phyloP scores from a whole-genome alignment of 2,329 filamentous ascomycete species.

The Fusarium globosum region DNA sequence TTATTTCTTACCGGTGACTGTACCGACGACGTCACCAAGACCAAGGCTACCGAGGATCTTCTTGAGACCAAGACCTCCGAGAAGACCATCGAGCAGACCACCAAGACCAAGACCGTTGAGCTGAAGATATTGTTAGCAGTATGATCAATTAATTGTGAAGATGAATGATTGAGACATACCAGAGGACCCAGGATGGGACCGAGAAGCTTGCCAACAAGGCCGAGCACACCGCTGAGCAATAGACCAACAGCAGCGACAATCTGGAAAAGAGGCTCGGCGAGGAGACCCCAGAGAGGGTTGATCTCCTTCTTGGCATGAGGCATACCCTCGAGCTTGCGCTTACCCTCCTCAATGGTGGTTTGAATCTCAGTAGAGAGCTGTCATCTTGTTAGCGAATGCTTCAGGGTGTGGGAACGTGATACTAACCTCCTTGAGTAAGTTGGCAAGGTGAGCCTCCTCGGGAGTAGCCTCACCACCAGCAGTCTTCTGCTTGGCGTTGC shows the following conservation, averaged over 20 bases:
- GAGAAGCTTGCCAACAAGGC: slow-evolving; percentile 80
- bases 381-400: slow-evolving; percentile 24
- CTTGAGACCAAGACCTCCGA: slow-evolving; percentile 80
- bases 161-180: slow-evolving; percentile 9
- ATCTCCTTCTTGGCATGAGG: slow-evolving; percentile 95
- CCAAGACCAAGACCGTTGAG: slow-evolving; percentile 85
- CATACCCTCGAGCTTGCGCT: slow-evolving; percentile 90
- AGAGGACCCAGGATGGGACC: slow-evolving; percentile 44
- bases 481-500: slow-evolving; percentile 85
- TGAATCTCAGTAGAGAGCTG: slow-evolving; percentile 82
- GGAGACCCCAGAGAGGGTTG: slow-evolving; percentile 86
- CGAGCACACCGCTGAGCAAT: slow-evolving; percentile 83
- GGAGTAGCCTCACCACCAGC: slow-evolving; percentile 72
- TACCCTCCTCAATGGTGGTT: slow-evolving; percentile 85
- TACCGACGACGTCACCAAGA: slow-evolving; percentile 60
- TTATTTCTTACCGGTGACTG: slow-evolving; percentile 53
- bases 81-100: slow-evolving; percentile 80
- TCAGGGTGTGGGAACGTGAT: background rate
- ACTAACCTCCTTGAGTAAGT: slow-evolving; percentile 79
- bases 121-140: slow-evolving; percentile 44
- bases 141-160: background rate
- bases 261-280: slow-evolving; percentile 89
- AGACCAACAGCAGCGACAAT: slow-evolving; percentile 91
- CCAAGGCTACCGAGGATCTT: slow-evolving; percentile 81
- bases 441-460: slow-evolving; percentile 86